Evolutionary conservation across 2,329 filamentous ascomycete genomes (phyloP), one percentile per base, ranked within the genome.

Genomic region (Pseudogymnoascus sp.): DNA sequence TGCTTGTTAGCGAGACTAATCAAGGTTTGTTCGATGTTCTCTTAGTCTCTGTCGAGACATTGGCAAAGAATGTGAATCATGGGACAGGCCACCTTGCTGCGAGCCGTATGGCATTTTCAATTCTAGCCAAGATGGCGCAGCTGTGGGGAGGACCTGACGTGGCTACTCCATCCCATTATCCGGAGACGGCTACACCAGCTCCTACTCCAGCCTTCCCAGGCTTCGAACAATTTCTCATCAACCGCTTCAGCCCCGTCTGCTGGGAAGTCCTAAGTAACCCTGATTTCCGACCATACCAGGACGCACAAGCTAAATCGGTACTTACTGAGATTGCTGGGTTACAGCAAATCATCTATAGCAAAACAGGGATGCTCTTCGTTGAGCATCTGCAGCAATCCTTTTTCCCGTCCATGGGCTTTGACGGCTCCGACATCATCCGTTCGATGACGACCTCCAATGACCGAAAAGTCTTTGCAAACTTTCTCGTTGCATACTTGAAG

Each of bases 81-180:
- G 73, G 75, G 2, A 84, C 85, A 38, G 83, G 82, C 53, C 86
- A 86, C 68, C 77, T 87, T 33, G 78, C 80, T 6, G 82, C 84
- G 1, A 86, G 83, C 68, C 79, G 84, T 53, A 85, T 96, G 65
- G 91, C 93, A 0, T 93, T 98, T 70, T 87, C 85, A 19, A 86
- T 96, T 11, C 83, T 99, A 70, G 83, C 84, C 22, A 88, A 87
- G 67, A 96, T 99, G 88, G 90, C 89, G 7, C 81, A 83, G 31
- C 87, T 92, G 41, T 99, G 95, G 93, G 93, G 95, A 63, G 95
- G 93, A 0, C 90, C 91, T 1, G 91, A 96, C 66, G 80, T 89
- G 38, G 81, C 84, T 11, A 82, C 80, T 37, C 82, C 87, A 46
- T 77, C 81, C 12, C 75, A 79, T 59, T 82, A 81, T 63, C 81